These are phyloP conservation scores for Ordospora colligata DNA, from an alignment of 371 early-diverging fungal genomes.

Conservation along the genomic window DNA sequence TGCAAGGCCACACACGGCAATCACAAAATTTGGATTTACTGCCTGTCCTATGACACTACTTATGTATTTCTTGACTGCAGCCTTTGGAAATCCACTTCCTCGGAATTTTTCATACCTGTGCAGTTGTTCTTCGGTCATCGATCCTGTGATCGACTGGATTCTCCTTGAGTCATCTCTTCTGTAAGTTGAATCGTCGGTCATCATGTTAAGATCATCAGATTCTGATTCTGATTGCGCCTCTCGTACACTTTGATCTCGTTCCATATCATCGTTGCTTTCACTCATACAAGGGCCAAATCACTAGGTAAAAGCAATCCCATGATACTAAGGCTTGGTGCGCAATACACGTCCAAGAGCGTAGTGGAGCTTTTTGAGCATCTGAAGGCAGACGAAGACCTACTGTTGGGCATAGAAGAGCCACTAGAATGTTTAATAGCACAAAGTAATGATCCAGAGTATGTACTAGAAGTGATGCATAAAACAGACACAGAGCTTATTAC, in stretches of 20 bases:
- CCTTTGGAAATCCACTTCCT: constrained; percentile 71
- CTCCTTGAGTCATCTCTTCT: constrained; percentile 1
- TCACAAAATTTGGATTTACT: constrained; percentile 71
- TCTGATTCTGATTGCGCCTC: constrained; percentile 15
- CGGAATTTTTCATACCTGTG: constrained; percentile 78
- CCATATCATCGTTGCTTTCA: background rate
- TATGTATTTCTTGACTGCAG: constrained; percentile 70
- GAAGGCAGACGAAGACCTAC: background rate
- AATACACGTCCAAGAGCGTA: background rate
- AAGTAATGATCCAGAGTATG: background rate
- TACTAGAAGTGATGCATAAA: background rate
- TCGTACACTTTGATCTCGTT: constrained; percentile 6
- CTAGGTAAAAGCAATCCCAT: background rate
- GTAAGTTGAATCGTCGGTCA: constrained; percentile 28
- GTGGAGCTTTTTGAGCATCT: background rate
- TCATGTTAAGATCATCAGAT: constrained; percentile 22
- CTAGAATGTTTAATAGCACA: background rate
- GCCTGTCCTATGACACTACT: constrained; percentile 66
- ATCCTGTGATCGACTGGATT: constrained; percentile 61
- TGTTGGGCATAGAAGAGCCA: background rate
- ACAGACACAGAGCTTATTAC: background rate
- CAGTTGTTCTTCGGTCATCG: constrained; percentile 70
- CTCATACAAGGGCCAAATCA: background rate
- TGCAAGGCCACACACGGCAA: constrained; percentile 78
- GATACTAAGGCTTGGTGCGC: background rate